Base-by-base conservation (phyloP, 306 rosid species). In the Sindora glabra region DNA sequence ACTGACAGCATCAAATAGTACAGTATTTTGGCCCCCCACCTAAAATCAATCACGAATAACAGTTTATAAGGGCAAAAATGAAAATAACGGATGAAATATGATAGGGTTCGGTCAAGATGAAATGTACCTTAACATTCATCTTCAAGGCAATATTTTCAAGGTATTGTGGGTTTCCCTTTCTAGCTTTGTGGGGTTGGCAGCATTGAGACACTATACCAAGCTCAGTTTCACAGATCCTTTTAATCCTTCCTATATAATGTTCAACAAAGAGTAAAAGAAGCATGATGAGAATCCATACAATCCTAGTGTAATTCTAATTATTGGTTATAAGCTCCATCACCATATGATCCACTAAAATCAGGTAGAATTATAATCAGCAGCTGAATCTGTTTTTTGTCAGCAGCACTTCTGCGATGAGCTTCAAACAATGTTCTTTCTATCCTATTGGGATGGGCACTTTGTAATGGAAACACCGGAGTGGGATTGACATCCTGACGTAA, bases 181-280 rank as follows among this genome's bases (percentile, higher is more conserved):
- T 10, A 2, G 73, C 83, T 33, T 64, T 65, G 62, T 2, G 67
- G 6, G 87, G 87, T 4, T 64, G 67, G 42, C 87, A 81, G 61
- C 87, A 81, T 49, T 81, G 87, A 5, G 87, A 46, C 5, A 81
- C 87, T 11, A 81, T 74, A 22, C 87, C 87, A 0, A 77, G 71
- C 44, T 81, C 87, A 0, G 87, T 77, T 67, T 81, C 87, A 19
- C 87, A 81, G 0, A 81, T 44, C 3, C 72, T 58, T 60, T 77
- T 77, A 2, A 77, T 75, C 62, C 14, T 72, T 13, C 79, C 87
- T 81, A 46, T 9, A 55, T 54, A 17, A 50, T 36, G 12, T 36
- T 30, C 33, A 51, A 13, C 25, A n/a, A 22, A 1, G 8, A 6
- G 14, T 3, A 36, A 36, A 36, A 12, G 10, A 5, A 36, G 14